Conservation (phyloP, 352 stramenopile species). For the Phytophthora hybrid region DNA sequence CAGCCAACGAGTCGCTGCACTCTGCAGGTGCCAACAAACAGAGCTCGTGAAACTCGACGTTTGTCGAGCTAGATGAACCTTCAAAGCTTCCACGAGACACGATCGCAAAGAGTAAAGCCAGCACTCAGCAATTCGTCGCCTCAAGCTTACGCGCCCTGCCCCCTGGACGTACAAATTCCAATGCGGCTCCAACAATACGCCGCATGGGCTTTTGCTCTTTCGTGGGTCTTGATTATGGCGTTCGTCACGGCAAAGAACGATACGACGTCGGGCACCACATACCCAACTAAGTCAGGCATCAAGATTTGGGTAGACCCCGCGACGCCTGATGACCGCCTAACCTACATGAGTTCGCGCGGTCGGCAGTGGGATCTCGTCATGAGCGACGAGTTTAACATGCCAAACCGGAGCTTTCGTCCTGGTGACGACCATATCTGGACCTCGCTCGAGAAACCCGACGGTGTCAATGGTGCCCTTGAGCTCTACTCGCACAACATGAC, state of each 20-base stretch:
- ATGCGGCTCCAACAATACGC: slow-evolving; percentile 27
- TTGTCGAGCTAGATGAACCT: background rate
- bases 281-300: slow-evolving; percentile 49
- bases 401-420: slow-evolving; percentile 89
- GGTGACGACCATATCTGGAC: slow-evolving; percentile 95
- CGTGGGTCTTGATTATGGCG: slow-evolving; percentile 1
- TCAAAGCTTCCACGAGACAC: slow-evolving; percentile 11
- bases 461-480: no score
- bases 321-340: slow-evolving; percentile 48
- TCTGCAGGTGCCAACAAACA: background rate
- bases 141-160: slow-evolving; percentile 38
- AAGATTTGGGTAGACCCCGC: slow-evolving; percentile 66
- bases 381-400: slow-evolving; percentile 95
- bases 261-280: slow-evolving; percentile 22
- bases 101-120: background rate
- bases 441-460: slow-evolving; percentile 80
- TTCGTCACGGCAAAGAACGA: slow-evolving; percentile 22
- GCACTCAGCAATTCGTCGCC: slow-evolving; percentile 45
- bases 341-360: slow-evolving; percentile 57
- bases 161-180: slow-evolving; percentile 29
- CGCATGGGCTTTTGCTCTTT: background rate
- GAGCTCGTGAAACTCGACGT: background rate
- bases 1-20: slow-evolving; percentile 10
- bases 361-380: slow-evolving; percentile 80
- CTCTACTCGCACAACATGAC: no score